Base-by-base conservation (phyloP, 2,329 filamentous ascomycete genomes). In the Kalmusia sp. region DNA sequence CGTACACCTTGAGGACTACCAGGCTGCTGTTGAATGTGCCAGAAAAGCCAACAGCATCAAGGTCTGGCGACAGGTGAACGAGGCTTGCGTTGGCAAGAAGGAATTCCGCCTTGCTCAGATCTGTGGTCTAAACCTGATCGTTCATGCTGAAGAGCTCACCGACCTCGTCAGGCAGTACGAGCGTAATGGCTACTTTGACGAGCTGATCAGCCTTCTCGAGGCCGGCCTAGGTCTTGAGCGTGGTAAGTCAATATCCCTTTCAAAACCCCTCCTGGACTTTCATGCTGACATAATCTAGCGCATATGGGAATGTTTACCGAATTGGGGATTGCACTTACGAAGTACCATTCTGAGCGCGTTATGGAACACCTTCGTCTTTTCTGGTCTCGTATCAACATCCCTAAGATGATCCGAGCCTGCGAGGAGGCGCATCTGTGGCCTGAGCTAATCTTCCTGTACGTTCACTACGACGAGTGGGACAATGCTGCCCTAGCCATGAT, bases 331-430 rank as follows among this genome's bases (percentile, higher is more conserved):
- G 93, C 93, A 4, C 82, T 99, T 38, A 90, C 92, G 63, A 96
- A 91, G 77, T 99, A 98, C 74, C 93, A 96, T 69, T 93, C 96
- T 3, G 95, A 97, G 71, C 89, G 91, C 57, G 87, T 97, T 21
- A 97, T 99, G 93, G 95, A 99, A 80, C 95, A 99, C 75, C 86
- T 99, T 61, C 96, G 97, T 79, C 85, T 99, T 47, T 99, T 99
- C 86, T 99, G 95, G 95, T 90, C 89, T 62, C 85, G 95, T 61
- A 95, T 98, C 82, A 98, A 99, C 78, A 92, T 98, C 66, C 95
- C 93, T 25, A 97, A 97, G 85, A 89, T 96, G 84, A 96, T 99
- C 64, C 86, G 87, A 46, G 92, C 92, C 22, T 93, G 89, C 76
- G 93, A 98, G 81, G 92, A 96, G 67, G 93, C 93, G 44, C 93